Evolutionary conservation across 495 filamentous ascomycete genomes (phyloP), one percentile per base, ranked within the genome.

Genomic region (Neurospora tetrasperma): DNA sequence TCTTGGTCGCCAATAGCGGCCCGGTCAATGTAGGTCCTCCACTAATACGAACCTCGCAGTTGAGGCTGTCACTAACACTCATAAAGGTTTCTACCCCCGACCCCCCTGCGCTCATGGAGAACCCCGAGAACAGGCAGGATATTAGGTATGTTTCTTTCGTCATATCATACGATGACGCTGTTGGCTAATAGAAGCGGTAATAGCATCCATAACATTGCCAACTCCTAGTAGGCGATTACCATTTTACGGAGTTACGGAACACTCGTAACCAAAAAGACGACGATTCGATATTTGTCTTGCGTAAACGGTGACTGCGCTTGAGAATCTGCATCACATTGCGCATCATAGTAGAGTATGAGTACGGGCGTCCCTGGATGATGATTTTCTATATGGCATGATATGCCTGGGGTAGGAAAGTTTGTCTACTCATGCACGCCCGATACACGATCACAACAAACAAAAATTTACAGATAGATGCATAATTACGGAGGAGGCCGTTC

Each of bases 101-200:
- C 16, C 27, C 54, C 54, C 23, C 54, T 3, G 54, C 4, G 14
- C 23, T 66, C 31, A 7, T 14, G 6, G 54, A 42, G 69, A 79
- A 46, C 39, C 77, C 75, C 7, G 73, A 75, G 18, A 74, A 81
- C 70, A 38, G 74, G 43, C 74, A 75, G 54, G 74, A 75, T 70
- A 75, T 75, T 42, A 75, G 74, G 74, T 75, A 70, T 42, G 74
- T 69, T 41, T 68, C n/a, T 42, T 16, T 41, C 4, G 6, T 14
- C 7, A 69, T 3, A 6, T 8, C 38, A 1, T 18, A 12, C 70
- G 18, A 23, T 43, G 38, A 31, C 1, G 18, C 18, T 66, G 4
- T 38, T 10, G n/a, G 27, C 27, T 69, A 66, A 71, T 35, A 38
- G 14, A 38, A 39, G 27, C 35, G 4, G n/a, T 31, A 1, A 23